Conservation (phyloP, 1,284 basidiomycete species). For the Malassezia obtusa region DNA sequence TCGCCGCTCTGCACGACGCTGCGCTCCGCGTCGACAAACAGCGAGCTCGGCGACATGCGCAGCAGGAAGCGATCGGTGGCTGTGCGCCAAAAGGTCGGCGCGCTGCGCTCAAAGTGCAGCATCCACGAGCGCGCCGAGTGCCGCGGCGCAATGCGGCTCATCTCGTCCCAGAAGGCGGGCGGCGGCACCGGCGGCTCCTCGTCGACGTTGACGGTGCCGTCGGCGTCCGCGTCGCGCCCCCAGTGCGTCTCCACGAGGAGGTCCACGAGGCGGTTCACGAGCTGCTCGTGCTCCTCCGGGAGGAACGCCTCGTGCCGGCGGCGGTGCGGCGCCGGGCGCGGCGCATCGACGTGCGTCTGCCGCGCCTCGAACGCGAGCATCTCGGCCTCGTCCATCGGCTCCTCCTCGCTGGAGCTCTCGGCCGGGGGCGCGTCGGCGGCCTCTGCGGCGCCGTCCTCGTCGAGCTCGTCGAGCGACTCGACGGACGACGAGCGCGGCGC, state of each 20-base stretch:
- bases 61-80: constrained; percentile 6
- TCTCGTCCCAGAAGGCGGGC: background rate
- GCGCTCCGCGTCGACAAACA: background rate
- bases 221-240: background rate
- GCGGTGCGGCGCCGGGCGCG: background rate
- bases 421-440: background rate
- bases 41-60: background rate
- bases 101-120: background rate
- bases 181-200: background rate
- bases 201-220: background rate
- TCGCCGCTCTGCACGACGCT: background rate
- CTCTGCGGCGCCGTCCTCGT: too few relatives aligned
- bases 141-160: background rate
- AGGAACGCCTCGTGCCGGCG: background rate
- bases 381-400: constrained; percentile 10
- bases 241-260: background rate
- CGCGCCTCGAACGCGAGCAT: constrained; percentile 7
- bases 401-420: constrained; percentile 9
- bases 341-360: background rate
- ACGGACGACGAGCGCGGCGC: background rate
- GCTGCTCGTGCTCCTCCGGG: background rate
- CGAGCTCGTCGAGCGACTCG: background rate
- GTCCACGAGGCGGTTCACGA: background rate
- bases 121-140: constrained; percentile 5
- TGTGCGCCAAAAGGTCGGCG: background rate